Evolutionary conservation across 1,139 yeast species (phyloP), one percentile per base, ranked within the genome.

Genomic region (Saccharomycopsis hybrid): DNA sequence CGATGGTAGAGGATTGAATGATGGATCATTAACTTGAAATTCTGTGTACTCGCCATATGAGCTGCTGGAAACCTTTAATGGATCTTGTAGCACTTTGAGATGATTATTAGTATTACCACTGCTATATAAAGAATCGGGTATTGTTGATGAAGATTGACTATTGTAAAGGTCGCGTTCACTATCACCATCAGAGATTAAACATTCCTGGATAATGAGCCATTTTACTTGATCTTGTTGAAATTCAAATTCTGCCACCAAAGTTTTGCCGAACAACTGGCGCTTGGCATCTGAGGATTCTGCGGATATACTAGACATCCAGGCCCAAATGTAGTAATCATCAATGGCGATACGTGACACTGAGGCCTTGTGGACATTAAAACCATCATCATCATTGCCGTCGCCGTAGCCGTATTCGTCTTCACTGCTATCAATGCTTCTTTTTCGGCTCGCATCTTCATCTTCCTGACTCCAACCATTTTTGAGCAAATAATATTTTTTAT

Each of bases 291-390:
- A 80, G 62, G 86, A 87, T 60, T 88, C 96, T 42, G 81, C 76
- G 0, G 87, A 87, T 30, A 87, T 65, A 1, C 89, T 77, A 2
- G 89, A 80, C 58, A 86, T 70, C 96, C 96, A 88, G 0, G 95
- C 78, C 96, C 96, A 88, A 31, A 87, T 85, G 60, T 83, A 87
- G 62, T 85, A 88, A 62, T 88, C 96, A 64, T 86, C 95, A 33
- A 88, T 78, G 1, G 87, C 75, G 1, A 85, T 83, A 55, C 85
- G 77, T 18, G 77, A 68, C 13, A 84, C 75, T 2, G 73, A 66
- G 2, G 87, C 80, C 11, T 31, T 31, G 11, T 31, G 11, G 11
- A 31, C 35, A 31, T 31, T 31, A 11, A 31, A 31, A 7, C 7
- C 35, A 62, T 87, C 94, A 59, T 88, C 96, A 13, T 54, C n/a